Evolutionary conservation across 208 protist species (phyloP), one percentile per base, ranked within the genome.

Genomic region (Trypanosoma platydactyli): DNA sequence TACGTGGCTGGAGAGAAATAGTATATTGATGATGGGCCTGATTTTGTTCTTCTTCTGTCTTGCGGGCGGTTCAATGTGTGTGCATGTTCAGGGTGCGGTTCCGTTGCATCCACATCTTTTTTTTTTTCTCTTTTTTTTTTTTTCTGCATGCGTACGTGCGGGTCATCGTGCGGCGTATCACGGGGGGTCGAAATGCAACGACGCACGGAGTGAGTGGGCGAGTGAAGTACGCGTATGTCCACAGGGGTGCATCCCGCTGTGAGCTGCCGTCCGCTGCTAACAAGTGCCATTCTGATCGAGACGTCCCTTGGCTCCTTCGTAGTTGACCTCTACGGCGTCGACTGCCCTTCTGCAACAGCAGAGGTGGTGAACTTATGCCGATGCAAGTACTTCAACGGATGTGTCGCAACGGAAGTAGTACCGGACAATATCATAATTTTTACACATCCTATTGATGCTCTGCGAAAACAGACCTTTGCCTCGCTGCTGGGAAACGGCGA

Each of bases 301-400:
- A 90, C 85, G 1, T 92, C 86, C 0, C 20, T 78, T 18, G 89
- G 89, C 20, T 51, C 81, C 11, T 64, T 92, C 51, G 62, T 80
- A 5, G 60, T 92, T 20, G 89, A 91, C 67, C 55, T 94, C 16
- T 82, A 76, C 55, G 89, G 86, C 50, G 73, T 64, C 12, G 86
- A 94, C 64, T 84, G 76, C 50, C 83, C 89, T 1, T 62, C 51
- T 13, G 67, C 83, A 22, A 88, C 83, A 12, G 81, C 60, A 18
- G 77, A 90, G 50, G 74, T 92, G 22, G 35, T 85, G n/a, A 92
- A 89, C 48, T 70, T 94, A 7, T 83, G 77, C 58, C 83, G 85
- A 1, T 78, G 69, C 41, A 76, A 85, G 69, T 73, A 86, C 29
- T 94, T 79, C 62, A 81, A 88, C 45, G 86, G 88, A 16, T 79